Evolutionary conservation across 2,329 filamentous ascomycete species (phyloP), one percentile per base, ranked within the genome.

Genomic region (Aspergillus nomiae): DNA sequence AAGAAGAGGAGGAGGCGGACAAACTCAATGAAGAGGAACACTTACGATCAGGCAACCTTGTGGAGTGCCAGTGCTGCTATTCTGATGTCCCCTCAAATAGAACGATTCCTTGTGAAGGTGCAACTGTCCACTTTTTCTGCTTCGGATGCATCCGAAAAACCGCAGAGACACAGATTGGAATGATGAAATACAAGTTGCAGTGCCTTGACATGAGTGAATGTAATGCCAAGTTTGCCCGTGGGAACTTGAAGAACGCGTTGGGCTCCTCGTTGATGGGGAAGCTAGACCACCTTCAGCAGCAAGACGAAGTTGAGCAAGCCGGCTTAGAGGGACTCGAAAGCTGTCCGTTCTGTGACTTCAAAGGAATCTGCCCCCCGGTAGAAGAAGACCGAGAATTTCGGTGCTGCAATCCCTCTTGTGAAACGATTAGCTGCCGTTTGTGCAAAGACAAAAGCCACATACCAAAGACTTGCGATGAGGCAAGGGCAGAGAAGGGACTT

Each of bases 311-410:
- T 45, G 85, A 86, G n/a, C 81, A 86, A 64, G 91, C 92, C 0
- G 86, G 84, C 0, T 84, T 96, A 41, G 87, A 92, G 46, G 87
- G 89, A 64, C 84, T 96, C 1, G 90, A 86, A 36, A 87, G 85
- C 36, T 96, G 92, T 68, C 92, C 92, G 0, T 95, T 93, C 72
- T 96, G 92, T 74, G 88, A 91, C 26, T 96, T 87, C 79, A 92
- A 91, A 48, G 90, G 88, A 38, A 90, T 92, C 63, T 91, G 87
- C 66, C 87, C 86, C 0, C 86, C 90, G 0, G 78, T 90, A 1
- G 86, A 90, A 21, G 78, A 86, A 21, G 85, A 94, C 73, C 88
- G 84, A 64, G 90, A 94, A 71, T 96, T 96, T 66, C 82, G 83
- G 4, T 96, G 92, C 76, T 80, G 85, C 58, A 89, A 88, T 61